A percentile compares a stretch with the other conserved stretches of the same genome.
phyloP scores from a whole-genome alignment of 1,139 yeast genomes.

The Pichia sp. region DNA sequence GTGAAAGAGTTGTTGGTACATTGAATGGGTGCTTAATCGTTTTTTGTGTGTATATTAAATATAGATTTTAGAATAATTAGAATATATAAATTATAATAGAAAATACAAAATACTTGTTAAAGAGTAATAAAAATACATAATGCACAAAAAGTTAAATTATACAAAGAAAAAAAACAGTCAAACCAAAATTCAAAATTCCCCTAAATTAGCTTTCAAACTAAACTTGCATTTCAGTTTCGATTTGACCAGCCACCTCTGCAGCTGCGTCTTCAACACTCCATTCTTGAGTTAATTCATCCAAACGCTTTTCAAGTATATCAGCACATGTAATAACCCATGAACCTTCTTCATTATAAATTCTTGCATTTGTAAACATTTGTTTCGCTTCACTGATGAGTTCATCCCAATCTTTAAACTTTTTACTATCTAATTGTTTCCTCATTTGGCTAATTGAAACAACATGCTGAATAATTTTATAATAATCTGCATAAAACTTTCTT shows the following conservation, averaged over 20 bases:
- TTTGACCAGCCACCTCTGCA: not conserved
- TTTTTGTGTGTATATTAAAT: constrained; percentile 28
- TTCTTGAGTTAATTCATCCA: constrained; percentile 9
- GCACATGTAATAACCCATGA: constrained; percentile 81
- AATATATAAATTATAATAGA: not conserved
- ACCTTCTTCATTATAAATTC: constrained; percentile 85
- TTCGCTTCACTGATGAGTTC: constrained; percentile 69
- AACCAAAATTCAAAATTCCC: not conserved
- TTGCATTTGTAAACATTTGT: constrained; percentile 76
- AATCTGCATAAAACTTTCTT: constrained; percentile 74
- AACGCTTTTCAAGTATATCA: constrained; percentile 45
- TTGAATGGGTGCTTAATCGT: constrained; percentile 42
- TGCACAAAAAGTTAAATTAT: not conserved
- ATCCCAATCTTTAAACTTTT: constrained; percentile 46
- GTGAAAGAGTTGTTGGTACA: constrained; percentile 51
- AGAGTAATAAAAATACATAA: not conserved
- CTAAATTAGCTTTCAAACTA: not conserved
- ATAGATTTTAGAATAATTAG: constrained; percentile 2
- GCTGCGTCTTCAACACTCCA: constrained; percentile 11
- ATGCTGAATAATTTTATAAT: constrained; percentile 66
- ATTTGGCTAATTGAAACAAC: constrained; percentile 79
- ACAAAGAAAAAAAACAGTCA: not conserved
- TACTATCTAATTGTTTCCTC: constrained; percentile 50
- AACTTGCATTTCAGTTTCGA: not conserved
- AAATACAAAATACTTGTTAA: not conserved